Base-by-base conservation (phyloP, 345 rosid genomes). In the Euphorbia pulcherrima region DNA sequence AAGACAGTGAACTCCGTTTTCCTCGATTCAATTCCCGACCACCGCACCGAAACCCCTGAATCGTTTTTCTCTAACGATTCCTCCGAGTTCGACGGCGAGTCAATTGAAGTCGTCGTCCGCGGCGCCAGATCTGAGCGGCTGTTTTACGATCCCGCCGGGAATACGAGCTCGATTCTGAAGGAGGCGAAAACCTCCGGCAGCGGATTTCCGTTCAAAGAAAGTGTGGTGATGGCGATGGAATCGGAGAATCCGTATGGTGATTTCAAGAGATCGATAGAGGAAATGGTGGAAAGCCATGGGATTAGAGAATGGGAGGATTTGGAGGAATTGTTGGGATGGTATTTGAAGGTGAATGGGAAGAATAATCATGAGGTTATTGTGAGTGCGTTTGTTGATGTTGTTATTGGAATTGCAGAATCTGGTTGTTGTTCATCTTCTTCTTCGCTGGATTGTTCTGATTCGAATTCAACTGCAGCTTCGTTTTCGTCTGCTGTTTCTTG, bases 241-340 rank as follows among this genome's bases (percentile, higher is more conserved):
- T 89, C 99, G 0, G 90, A 81, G 30, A 82, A 91, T 58, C 99
- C 97, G 0, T 89, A 91, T 54, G 29, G 54, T 5, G 99, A 94
- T 64, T 94, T 94, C 76, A 82, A 84, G 74, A 75, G 78, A n/a
- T 89, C 96, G 0, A 94, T 94, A 97, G 96, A 89, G 80, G 88
- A 89, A 72, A 94, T 94, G 92, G 97, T 89, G 71, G 83, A 83
- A 75, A 75, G 81, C 28, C 83, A 85, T 64, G 84, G 83, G 44
- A 55, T 89, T 69, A 82, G 86, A 68, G 95, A 89, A 18, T 87
- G 97, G 97, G 88, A 75, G 6, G 65, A 84, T 27, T 78, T 94
- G 50, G 95, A 91, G 73, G 88, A 91, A 75, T 61, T 94, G 78
- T 69, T 94, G 62, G 83, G 83, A 0, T 88, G 92, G 95, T 94